Evolutionary conservation across 805 yeast species (phyloP), one percentile per base, ranked within the genome.

Genomic region (Metahyphopichia silvanorum): DNA sequence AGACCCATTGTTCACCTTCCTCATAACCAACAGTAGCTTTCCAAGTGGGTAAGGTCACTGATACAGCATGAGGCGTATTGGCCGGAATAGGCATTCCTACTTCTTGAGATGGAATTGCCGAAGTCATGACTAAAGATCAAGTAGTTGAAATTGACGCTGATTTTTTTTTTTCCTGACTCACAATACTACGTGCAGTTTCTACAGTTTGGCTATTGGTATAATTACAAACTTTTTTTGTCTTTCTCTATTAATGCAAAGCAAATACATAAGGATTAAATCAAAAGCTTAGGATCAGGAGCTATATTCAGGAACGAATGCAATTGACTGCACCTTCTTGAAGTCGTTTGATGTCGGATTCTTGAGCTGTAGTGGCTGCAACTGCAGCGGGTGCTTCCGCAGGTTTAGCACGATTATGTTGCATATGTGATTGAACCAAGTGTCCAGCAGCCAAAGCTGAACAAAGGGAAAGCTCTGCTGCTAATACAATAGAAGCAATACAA

Each of bases 391-490:
- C 46, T 4, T 76, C 60, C 10, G 74, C 61, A 24, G 72, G 72
- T 37, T 71, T 73, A 34, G 77, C 74, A 61, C 98, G 81, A 70
- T 93, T 93, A 55, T 84, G 96, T 38, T 79, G 80, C 98, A 93
- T 93, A 63, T 93, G 99, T 46, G 95, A 83, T 69, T 87, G 95
- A 23, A 93, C 99, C 49, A 93, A 74, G 65, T 93, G 99, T 29
- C 99, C 99, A 18, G 98, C 98, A 7, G 98, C 98, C 45, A 93
- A 76, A 1, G 99, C 99, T 30, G 96, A 76, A 65, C 95, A 84
- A 47, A 93, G 74, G 2, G 98, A 91, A 35, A 93, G 72, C 61
- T 93, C 99, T 27, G 96, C 97, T 0, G 98, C 96, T 48, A 93
- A 76, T 13, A 93, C 98, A 21, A 94, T 89, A 32, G 94, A 79